Conservation (phyloP, 257 asterid genomes). For the Lithospermum erythrorhizon region DNA sequence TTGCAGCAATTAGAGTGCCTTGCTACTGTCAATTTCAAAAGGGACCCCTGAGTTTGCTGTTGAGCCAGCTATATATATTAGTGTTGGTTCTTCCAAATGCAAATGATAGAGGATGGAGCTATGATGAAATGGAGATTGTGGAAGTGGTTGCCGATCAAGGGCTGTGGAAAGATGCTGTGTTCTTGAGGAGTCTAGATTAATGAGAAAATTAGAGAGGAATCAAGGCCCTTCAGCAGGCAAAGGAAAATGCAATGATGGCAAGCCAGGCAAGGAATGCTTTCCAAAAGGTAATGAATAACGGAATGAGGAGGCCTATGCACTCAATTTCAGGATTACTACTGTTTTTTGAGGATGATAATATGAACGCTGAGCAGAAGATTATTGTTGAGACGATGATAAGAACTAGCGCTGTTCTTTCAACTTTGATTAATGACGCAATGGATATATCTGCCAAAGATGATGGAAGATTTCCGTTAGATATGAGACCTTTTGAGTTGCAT, state of each 20-base stretch:
- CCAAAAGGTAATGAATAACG: slow-evolving; percentile 39
- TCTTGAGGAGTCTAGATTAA: slow-evolving; percentile 34
- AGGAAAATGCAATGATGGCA: slow-evolving; percentile 37
- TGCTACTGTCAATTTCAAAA: slow-evolving; percentile 35
- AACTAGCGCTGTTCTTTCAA: slow-evolving; percentile 28
- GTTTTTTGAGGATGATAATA: slow-evolving; percentile 18
- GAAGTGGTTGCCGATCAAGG: slow-evolving; percentile 49
- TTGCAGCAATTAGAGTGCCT: slow-evolving; percentile 38
- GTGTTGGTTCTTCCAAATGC: slow-evolving; percentile 27
- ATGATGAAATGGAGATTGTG: slow-evolving; percentile 35
- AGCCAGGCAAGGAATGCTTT: slow-evolving; percentile 33
- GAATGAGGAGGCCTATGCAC: slow-evolving; percentile 43
- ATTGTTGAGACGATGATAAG: slow-evolving; percentile 26
- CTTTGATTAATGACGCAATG: slow-evolving; percentile 32
- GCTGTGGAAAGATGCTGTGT: slow-evolving; percentile 44
- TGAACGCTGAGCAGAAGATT: slow-evolving; percentile 28
- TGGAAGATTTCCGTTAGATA: slow-evolving; percentile 31
- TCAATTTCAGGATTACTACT: slow-evolving; percentile 31
- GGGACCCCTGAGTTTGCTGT: slow-evolving; percentile 32
- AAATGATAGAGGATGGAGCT: slow-evolving; percentile 21
- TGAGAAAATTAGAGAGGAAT: slow-evolving; percentile 31
- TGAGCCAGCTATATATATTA: slow-evolving; percentile 26
- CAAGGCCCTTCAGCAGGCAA: slow-evolving; percentile 26
- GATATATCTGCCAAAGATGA: slow-evolving; percentile 39
- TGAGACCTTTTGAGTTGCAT: slow-evolving; percentile 27